These are phyloP conservation scores for Oryza brachyantha DNA, from an alignment of 176 grass and related monocot genomes.

Conservation along the genomic window DNA sequence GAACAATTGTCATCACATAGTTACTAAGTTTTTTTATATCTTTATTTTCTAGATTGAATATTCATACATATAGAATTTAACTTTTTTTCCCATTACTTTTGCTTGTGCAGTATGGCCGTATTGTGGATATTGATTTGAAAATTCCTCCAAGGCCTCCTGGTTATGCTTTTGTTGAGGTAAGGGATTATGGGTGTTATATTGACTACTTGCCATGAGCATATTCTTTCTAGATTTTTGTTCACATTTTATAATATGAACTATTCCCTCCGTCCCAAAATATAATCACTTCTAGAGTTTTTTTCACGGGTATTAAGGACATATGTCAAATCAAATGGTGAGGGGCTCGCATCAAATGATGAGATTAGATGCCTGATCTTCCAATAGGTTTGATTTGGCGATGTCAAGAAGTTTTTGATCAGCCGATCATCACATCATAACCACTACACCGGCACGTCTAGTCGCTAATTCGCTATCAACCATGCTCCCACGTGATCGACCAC, in stretches of 20 bases:
- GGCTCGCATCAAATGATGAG: too few species aligned
- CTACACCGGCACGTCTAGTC: too few species aligned
- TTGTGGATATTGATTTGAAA: conserved; percentile 91
- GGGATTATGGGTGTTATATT: not conserved
- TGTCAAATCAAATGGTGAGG: too few species aligned
- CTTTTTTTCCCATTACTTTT: conserved; percentile 5
- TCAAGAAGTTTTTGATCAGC: too few species aligned
- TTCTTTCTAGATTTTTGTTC: not conserved
- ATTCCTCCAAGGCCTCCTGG: conserved; percentile 90
- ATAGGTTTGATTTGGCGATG: too few species aligned
- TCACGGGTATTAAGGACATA: too few species aligned
- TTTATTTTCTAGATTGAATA: not conserved
- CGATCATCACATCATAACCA: too few species aligned
- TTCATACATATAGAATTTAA: conserved; percentile 12
- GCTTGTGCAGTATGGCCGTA: conserved; percentile 73
- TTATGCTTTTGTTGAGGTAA: conserved; percentile 96
- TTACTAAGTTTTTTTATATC: not conserved
- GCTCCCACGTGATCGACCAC: too few species aligned
- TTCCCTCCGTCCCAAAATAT: too few species aligned
- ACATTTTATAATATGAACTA: not conserved
- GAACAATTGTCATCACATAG: not conserved
- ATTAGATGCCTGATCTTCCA: too few species aligned
- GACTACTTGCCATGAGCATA: not conserved
- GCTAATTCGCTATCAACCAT: too few species aligned
- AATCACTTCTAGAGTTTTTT: too few species aligned